These are phyloP conservation scores for Parietaria judaica DNA, from an alignment of 306 rosid genomes.

Conservation along the genomic window DNA sequence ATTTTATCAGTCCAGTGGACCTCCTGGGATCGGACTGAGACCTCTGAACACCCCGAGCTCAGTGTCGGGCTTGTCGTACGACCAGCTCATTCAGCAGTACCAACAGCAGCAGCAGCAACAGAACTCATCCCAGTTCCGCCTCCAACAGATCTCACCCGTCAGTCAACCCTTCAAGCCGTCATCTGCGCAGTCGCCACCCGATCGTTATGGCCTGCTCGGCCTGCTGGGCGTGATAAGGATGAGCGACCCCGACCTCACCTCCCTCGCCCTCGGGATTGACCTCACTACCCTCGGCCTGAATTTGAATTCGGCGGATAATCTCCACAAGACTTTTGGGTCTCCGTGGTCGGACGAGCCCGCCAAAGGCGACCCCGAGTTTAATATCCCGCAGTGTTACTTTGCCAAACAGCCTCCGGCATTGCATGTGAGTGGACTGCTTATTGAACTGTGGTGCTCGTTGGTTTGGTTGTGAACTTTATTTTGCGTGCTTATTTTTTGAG, in stretches of 20 bases:
- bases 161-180: slow-evolving; percentile 74
- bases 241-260: slow-evolving; percentile 86
- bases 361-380: slow-evolving; percentile 90
- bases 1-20: slow-evolving; percentile 57
- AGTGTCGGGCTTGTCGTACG: slow-evolving; percentile 82
- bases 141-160: slow-evolving; percentile 72
- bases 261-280: slow-evolving; percentile 95
- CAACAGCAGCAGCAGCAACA: slow-evolving; percentile 87
- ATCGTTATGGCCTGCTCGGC: slow-evolving; percentile 90
- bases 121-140: slow-evolving; percentile 79
- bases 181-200: slow-evolving; percentile 56
- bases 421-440: slow-evolving; percentile 61
- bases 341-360: slow-evolving; percentile 98
- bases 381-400: slow-evolving; percentile 72
- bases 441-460: neutral
- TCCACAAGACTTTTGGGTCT: slow-evolving; percentile 91
- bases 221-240: slow-evolving; percentile 81
- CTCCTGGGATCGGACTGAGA: slow-evolving; percentile 95
- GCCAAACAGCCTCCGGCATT: slow-evolving; percentile 74
- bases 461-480: slow-evolving; percentile 3
- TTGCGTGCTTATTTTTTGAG: neutral
- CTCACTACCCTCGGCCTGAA: slow-evolving; percentile 85
- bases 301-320: slow-evolving; percentile 90
- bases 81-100: slow-evolving; percentile 83
- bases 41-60: slow-evolving; percentile 70